phyloP scores from a whole-genome alignment of 257 asterid genomes.

The Lycium barbarum region DNA sequence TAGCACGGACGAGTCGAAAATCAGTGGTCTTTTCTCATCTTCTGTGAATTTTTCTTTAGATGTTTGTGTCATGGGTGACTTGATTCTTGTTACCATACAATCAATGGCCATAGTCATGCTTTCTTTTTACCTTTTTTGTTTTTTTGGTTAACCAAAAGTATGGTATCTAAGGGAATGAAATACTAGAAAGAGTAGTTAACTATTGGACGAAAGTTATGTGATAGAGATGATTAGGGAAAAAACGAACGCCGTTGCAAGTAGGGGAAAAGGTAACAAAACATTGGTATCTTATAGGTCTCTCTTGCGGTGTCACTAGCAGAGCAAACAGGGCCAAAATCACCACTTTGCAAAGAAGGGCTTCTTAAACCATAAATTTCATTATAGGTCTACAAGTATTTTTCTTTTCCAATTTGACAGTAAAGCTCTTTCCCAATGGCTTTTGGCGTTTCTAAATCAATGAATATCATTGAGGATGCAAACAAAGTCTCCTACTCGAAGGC shows the following conservation, averaged over 20 bases:
- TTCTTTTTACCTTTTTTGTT: no score
- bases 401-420: background rate
- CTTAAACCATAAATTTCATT: background rate
- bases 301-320: background rate
- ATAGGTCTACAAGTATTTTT: background rate
- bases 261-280: background rate
- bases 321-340: background rate
- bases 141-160: background rate
- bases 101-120: constrained; percentile 10
- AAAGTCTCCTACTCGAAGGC: no score
- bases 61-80: background rate
- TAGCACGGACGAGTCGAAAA: constrained; percentile 28
- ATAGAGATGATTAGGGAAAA: background rate
- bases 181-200: background rate
- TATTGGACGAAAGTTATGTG: background rate
- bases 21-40: background rate
- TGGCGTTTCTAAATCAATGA: constrained; percentile 1
- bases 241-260: background rate
- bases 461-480: background rate
- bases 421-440: constrained; percentile 24
- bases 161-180: background rate
- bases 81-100: constrained; percentile 11
- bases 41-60: background rate
- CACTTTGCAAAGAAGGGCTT: constrained; percentile 2
- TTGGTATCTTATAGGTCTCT: background rate